Conservation (phyloP, 2,329 filamentous ascomycete species). For the Talaromyces funiculosus region DNA sequence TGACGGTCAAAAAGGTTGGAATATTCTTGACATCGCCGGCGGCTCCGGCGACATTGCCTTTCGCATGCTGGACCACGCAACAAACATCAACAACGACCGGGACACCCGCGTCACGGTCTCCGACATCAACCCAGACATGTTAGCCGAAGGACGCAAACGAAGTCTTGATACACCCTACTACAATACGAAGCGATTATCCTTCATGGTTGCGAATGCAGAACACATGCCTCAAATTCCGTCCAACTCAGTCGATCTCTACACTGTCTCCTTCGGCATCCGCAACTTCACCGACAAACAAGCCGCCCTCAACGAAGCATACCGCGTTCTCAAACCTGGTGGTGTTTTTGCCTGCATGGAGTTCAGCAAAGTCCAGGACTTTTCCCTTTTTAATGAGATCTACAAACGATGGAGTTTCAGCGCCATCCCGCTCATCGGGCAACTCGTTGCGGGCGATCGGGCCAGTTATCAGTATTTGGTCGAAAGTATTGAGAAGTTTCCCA, state of each 20-base stretch:
- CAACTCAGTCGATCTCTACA: constrained; percentile 85
- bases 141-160: constrained; percentile 78
- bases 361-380: constrained; percentile 67
- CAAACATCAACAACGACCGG: constrained; percentile 71
- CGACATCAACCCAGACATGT: constrained; percentile 95
- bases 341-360: constrained; percentile 97
- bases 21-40: constrained; percentile 91
- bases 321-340: constrained; percentile 87
- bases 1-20: constrained; percentile 49
- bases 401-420: constrained; percentile 94
- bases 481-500: constrained; percentile 91
- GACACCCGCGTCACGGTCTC: constrained; percentile 81
- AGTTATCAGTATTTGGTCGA: constrained; percentile 98
- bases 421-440: constrained; percentile 89
- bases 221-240: constrained; percentile 59
- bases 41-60: constrained; percentile 98
- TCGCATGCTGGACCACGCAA: constrained; percentile 85
- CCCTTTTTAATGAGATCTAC: constrained; percentile 76
- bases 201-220: constrained; percentile 89
- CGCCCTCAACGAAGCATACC: constrained; percentile 74
- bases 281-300: constrained; percentile 92
- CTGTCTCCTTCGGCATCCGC: constrained; percentile 92
- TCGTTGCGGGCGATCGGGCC: constrained; percentile 88
- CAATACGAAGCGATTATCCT: constrained; percentile 53
- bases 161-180: constrained; percentile 59